Base-by-base conservation (phyloP, 2,329 filamentous ascomycete genomes). In the Cladosporium austrohemisphaericum region DNA sequence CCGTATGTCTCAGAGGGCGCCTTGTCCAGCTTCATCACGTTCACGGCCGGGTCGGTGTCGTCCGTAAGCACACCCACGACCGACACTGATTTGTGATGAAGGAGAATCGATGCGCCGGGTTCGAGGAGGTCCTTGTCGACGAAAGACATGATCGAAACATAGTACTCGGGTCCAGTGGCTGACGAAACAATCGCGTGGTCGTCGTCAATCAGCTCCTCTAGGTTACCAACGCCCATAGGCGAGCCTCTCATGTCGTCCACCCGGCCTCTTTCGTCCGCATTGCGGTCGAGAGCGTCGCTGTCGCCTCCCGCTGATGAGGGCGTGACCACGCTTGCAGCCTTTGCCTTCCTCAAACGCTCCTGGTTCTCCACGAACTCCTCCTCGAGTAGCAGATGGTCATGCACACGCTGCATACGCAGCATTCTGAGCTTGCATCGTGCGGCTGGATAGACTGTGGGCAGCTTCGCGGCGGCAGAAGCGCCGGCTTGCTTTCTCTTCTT, bases 301-400 rank as follows among this genome's bases (percentile, higher is more conserved):
- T 91, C 88, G 23, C 79, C 80, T 33, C 79, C 76, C 32, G 73
- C 73, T 33, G 72, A 71, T 29, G 70, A 75, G 43, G 81, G 81
- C 20, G 76, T 79, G 51, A 79, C 75, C 49, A 80, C 83, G 59
- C 86, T 85, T 66, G 88, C 86, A 49, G 81, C 85, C 78, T 95
- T 96, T 56, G 90, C 86, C 71, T 95, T 96, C 63, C 94, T 85
- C 62, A 96, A 77, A 37, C 89, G 88, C 73, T 98, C 93, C 73
- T 98, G 93, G 70, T 98, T 98, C 77, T 97, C 92, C 55, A 98
- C 93, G 59, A 95, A 98, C 72, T 98, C 93, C 68, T 98, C 93
- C 70, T 98, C 93, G 23, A 98, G 82, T 55, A 98, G 77, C 53
- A 98, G 79, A 66, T 98, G 93, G 68, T 98, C 93, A 76, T 98